Conservation (phyloP, 148 eudicot species). For the Rhododendron simsii region DNA sequence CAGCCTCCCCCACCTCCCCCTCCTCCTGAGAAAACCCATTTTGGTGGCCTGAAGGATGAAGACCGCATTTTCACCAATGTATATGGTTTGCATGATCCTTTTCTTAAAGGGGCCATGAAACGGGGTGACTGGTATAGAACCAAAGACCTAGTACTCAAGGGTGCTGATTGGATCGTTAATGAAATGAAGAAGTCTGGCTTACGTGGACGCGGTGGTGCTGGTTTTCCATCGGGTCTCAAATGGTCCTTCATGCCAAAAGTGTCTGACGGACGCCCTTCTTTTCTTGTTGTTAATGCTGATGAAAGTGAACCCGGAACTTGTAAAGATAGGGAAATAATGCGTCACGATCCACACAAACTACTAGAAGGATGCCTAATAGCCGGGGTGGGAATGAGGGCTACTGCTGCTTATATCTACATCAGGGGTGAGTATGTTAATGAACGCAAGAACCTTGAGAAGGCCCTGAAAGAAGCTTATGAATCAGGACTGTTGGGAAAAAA, state of each 20-base stretch:
- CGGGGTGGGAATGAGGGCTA: slow-evolving; percentile 91
- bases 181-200: slow-evolving; percentile 96
- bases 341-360: slow-evolving; percentile 91
- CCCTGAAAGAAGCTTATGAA: slow-evolving; percentile 80
- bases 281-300: slow-evolving; percentile 95
- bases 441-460: slow-evolving; percentile 67
- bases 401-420: slow-evolving; percentile 87
- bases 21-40: slow-evolving; percentile 96
- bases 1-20: slow-evolving; percentile 93
- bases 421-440: slow-evolving; percentile 95
- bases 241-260: slow-evolving; percentile 98
- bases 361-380: slow-evolving; percentile 89
- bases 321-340: slow-evolving; percentile 93
- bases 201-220: slow-evolving; percentile 99
- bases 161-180: slow-evolving; percentile 88
- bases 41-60: slow-evolving; percentile 94
- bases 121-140: slow-evolving; percentile 97
- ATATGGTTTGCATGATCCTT: slow-evolving; percentile 86
- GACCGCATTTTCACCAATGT: slow-evolving; percentile 91
- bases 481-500: slow-evolving; percentile 80
- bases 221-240: slow-evolving; percentile 92
- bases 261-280: slow-evolving; percentile 91
- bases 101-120: slow-evolving; percentile 93
- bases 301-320: slow-evolving; percentile 99
- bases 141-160: slow-evolving; percentile 86